phyloP scores from a whole-genome alignment of 352 stramenopile species.

The Chrysophaeum taylorii region DNA sequence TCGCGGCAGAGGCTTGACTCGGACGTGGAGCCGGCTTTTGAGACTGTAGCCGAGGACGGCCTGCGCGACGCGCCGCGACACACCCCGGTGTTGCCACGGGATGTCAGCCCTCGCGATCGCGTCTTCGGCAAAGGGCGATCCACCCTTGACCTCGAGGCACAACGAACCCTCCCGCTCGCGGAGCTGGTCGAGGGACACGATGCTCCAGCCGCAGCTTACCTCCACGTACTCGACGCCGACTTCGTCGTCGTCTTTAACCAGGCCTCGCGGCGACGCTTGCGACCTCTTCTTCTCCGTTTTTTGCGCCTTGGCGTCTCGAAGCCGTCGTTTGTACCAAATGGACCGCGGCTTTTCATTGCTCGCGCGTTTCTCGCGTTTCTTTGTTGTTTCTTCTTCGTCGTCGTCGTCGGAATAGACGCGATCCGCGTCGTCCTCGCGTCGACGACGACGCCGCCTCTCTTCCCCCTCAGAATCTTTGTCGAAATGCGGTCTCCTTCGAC shows the following conservation, averaged over 20 bases:
- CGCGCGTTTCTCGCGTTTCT: not conserved
- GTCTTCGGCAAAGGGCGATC: not conserved
- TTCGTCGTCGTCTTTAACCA: not conserved
- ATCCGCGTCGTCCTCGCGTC: not conserved
- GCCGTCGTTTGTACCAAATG: too few relatives aligned
- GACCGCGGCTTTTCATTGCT: not conserved
- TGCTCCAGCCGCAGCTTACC: slow-evolving; percentile 4
- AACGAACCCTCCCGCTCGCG: not conserved
- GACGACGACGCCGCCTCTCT: not conserved
- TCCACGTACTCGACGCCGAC: not conserved
- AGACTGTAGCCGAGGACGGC: not conserved
- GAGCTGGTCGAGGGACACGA: not conserved
- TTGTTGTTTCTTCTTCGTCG: not conserved
- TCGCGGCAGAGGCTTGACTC: not conserved
- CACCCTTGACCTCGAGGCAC: not conserved
- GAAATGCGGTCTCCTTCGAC: not conserved
- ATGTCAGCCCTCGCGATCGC: not conserved
- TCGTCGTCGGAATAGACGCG: slow-evolving; percentile 4
- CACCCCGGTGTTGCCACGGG: not conserved
- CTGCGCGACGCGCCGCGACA: not conserved
- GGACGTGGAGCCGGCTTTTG: not conserved
- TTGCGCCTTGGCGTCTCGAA: not conserved
- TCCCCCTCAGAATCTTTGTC: not conserved
- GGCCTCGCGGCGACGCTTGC: not conserved
- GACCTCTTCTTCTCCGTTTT: not conserved